Base-by-base conservation (phyloP, 2,329 filamentous ascomycete genomes). In the Cercospora janseana region DNA sequence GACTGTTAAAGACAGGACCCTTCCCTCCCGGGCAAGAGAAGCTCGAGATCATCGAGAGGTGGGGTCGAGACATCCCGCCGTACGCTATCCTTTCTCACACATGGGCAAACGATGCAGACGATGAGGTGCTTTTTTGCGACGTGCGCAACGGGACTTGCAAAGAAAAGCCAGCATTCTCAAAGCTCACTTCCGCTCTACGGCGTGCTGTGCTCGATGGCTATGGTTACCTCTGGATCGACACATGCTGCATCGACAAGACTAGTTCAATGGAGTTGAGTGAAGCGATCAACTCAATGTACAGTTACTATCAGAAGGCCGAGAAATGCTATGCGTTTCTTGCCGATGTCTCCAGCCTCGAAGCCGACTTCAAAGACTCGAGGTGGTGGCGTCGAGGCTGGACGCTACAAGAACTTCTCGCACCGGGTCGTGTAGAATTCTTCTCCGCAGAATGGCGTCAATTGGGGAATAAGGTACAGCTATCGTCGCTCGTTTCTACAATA, bases 71-170 rank as follows among this genome's bases (percentile, higher is more conserved):
- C 4, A 42, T 42, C 18, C 38, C 38, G 7, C 16, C n/a, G 6
- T 70, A 69, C 51, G 65, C 63, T 3, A 68, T 69, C 6, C 57
- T 70, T 2, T 69, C 66, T 1, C 66, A 70, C 42, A 63, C 59
- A 7, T 69, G 67, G 66, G 24, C 23, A 5, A 27, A n/a, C n/a
- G 4, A 42, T 27, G 56, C 54, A 7, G 42, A 56, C 1, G 65
- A 59, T 2, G 67, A 70, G 51, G 61, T 68, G 7, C 48, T 59
- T 0, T 61, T 64, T 32, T 37, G 57, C 16, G 63, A 68, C 27
- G 59, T 65, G 3, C n/a, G 23, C 9, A 32, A 46, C 10, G 46
- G 48, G 4, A 42, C 21, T 4, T 41, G 9, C n/a, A 23, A 20
- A 24, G 15, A 44, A 27, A 50, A 23, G 31, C 10, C 15, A 18